Base-by-base conservation (phyloP, 257 asterid species). In the Solanum clarkiae region DNA sequence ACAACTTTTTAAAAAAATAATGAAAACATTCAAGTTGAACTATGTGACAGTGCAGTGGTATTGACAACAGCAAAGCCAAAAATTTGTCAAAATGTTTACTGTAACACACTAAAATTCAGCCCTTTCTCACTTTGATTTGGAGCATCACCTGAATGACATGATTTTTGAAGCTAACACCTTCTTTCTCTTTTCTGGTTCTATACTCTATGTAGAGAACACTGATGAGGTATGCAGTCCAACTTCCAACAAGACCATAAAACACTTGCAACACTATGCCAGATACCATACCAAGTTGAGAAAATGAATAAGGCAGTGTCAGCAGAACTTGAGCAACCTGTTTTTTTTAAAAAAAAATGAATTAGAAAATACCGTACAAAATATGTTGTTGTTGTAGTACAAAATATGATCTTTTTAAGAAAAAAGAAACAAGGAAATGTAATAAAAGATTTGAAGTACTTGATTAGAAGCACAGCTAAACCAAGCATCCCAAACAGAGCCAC, bases 381-480 rank as follows among this genome's bases (percentile, higher is more conserved):
- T 32, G 36, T 32, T 32, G 36, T 32, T 32, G 36, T 32, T 32
- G 36, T 32, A 36, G n/a, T 56, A 56, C 3, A 59, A 59, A 59
- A 56, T 26, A 63, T 63, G 71, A 63, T 26, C 5, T 63, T 24
- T 24, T 18, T 26, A 1, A 24, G 13, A 62, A 29, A 62, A 62
- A 11, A 63, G 13, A 7, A 24, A 63, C 12, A 36, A 36, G 42
- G 42, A 36, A 36, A 36, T 63, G 70, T n/a, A 17, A 53, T 56
- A 7, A 24, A 26, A 6, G 12, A 1, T 54, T 49, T 10, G 51
- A 14, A 7, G 65, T 90, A 95, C 99, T 90, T 96, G 99, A 86
- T 96, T 96, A 47, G 99, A 96, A 70, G 99, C 93, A 56, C 98
- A 96, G 47, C 98, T 96, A 89, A 96, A 96, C 99, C 98, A 96